phyloP scores from a whole-genome alignment of 495 filamentous ascomycete genomes.

The Monascus purpureus region DNA sequence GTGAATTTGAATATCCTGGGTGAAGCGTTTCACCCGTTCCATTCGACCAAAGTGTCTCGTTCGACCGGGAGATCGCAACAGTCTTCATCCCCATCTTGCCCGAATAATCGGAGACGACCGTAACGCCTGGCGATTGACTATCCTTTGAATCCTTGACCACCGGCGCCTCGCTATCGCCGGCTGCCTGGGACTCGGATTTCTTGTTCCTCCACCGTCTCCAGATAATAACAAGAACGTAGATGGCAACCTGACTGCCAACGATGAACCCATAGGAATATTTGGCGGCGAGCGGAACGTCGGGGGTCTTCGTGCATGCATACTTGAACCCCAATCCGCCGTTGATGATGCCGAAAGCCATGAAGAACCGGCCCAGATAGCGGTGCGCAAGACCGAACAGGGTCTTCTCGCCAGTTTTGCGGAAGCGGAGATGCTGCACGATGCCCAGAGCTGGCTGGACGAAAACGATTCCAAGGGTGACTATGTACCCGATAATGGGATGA shows the following conservation, averaged over 20 bases:
- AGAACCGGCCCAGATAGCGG: slow-evolving; percentile 74
- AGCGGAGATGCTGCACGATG: slow-evolving; percentile 48
- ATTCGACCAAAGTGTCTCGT: too few species aligned
- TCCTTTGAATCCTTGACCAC: slow-evolving; percentile 1
- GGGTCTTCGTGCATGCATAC: slow-evolving; percentile 7
- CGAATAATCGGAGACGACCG: too few species aligned
- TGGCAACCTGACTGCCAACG: slow-evolving; percentile 3
- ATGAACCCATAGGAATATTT: slow-evolving; percentile 7
- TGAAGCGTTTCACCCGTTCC: too few species aligned
- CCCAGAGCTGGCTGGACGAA: slow-evolving; percentile 49
- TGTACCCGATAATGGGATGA: slow-evolving; percentile 38
- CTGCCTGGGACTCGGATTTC: background rate
- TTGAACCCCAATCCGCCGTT: slow-evolving; percentile 56
- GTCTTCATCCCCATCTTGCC: too few species aligned
- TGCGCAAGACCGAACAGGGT: slow-evolving; percentile 48
- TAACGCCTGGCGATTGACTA: too few species aligned
- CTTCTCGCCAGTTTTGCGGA: slow-evolving; percentile 25
- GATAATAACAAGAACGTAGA: slow-evolving; percentile 7
- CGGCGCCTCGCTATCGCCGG: background rate
- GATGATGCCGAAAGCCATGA: slow-evolving; percentile 46
- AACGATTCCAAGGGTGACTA: slow-evolving; percentile 39
- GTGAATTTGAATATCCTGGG: too few species aligned
- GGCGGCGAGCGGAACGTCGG: slow-evolving; percentile 7
- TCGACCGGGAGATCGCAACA: too few species aligned
- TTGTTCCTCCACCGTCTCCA: slow-evolving; percentile 3